Conservation (phyloP, 257 asterid species). For the Anisodus tanguticus region DNA sequence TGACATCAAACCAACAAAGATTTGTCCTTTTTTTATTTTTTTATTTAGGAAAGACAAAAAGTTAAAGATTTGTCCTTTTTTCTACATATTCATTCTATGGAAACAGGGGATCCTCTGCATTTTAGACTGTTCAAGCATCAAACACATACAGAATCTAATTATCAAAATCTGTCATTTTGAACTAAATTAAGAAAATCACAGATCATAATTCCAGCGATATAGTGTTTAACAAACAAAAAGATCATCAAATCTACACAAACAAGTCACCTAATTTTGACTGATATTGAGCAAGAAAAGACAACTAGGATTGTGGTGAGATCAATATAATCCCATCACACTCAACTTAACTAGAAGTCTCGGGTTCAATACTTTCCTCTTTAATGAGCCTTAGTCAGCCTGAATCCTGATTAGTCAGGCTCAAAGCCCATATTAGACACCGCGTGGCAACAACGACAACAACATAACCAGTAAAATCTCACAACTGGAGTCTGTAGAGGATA, state of each 20-base stretch:
- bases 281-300: background rate
- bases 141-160: background rate
- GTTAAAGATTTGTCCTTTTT: background rate
- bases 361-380: background rate
- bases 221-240: background rate
- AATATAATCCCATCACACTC: background rate
- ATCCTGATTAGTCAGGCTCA: background rate
- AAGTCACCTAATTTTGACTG: slow-evolving; percentile 5
- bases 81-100: background rate
- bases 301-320: background rate
- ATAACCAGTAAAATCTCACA: no score
- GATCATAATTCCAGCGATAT: background rate
- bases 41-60: background rate
- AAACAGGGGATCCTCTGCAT: background rate
- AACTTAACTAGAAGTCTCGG: background rate
- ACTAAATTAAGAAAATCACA: background rate
- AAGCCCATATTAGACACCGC: background rate
- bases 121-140: background rate
- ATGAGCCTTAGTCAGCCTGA: background rate
- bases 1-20: background rate
- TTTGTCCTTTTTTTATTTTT: background rate
- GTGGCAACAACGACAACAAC: no score
- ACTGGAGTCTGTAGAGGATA: no score
- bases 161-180: background rate
- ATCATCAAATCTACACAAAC: background rate